These are phyloP conservation scores for Talaromyces liani DNA, from an alignment of 495 filamentous ascomycete genomes.

Conservation along the genomic window DNA sequence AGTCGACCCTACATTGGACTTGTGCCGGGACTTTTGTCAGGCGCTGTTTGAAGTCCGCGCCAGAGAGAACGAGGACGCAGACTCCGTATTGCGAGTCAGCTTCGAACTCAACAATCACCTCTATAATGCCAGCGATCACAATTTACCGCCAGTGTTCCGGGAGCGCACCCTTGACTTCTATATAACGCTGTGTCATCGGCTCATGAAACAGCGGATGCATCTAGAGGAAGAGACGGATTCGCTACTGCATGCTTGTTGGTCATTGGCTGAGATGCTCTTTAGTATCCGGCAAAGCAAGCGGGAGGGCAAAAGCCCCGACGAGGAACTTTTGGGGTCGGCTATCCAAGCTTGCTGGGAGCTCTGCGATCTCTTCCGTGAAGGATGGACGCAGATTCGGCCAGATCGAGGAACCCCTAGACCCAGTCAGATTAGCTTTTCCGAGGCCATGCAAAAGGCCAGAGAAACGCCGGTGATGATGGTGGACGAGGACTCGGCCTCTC, in stretches of 20 bases:
- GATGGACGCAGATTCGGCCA: slow-evolving; percentile 83
- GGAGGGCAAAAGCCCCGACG: slow-evolving; percentile 65
- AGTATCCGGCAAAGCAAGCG: slow-evolving; percentile 77
- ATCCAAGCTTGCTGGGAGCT: slow-evolving; percentile 94
- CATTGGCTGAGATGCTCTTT: slow-evolving; percentile 87
- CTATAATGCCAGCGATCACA: slow-evolving; percentile 83
- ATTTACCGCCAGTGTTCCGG: slow-evolving; percentile 77
- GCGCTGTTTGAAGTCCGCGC: slow-evolving; percentile 76
- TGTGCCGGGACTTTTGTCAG: slow-evolving; percentile 89
- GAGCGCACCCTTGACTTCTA: slow-evolving; percentile 91
- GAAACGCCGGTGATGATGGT: slow-evolving; percentile 21
- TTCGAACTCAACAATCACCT: slow-evolving; percentile 94
- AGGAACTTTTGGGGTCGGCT: slow-evolving; percentile 76
- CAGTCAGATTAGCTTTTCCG: slow-evolving; percentile 64
- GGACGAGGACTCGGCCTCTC: slow-evolving; percentile 26
- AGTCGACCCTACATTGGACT: slow-evolving; percentile 69
- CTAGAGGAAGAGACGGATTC: slow-evolving; percentile 74
- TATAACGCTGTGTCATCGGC: slow-evolving; percentile 81
- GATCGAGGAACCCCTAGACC: slow-evolving; percentile 83
- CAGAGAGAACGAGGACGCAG: slow-evolving; percentile 64
- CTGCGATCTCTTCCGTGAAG: slow-evolving; percentile 87
- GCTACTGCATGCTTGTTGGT: slow-evolving; percentile 81
- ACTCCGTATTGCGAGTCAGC: slow-evolving; percentile 82
- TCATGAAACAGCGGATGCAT: slow-evolving; percentile 85
- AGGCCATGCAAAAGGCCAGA: slow-evolving; percentile 42